Percentiles rank a stretch among this genome's conserved stretches.
These are phyloP conservation scores for Biancaea sappan DNA, from an alignment of 306 rosid species.

Conservation along the genomic window DNA sequence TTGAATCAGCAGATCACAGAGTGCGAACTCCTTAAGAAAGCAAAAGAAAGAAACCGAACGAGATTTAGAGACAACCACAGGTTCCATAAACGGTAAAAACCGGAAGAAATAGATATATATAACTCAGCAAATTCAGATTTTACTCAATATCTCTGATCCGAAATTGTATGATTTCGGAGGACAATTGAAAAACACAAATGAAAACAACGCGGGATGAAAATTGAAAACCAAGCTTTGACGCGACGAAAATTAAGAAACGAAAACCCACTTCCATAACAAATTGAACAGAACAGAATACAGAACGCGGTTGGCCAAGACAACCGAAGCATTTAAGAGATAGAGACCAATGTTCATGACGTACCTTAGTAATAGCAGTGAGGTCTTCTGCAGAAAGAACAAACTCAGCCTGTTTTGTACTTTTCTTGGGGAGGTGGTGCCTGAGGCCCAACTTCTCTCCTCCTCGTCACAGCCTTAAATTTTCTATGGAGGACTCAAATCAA, in stretches of 20 bases:
- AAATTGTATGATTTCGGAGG: neutral
- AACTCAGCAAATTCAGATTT: conserved; percentile 5
- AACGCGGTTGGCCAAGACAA: conserved; percentile 29
- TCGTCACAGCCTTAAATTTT: conserved; percentile 30
- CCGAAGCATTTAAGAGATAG: conserved; percentile 12
- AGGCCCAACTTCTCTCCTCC: conserved; percentile 21
- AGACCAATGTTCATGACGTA: conserved; percentile 32
- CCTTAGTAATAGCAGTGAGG: conserved; percentile 32
- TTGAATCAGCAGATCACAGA: conserved; percentile 21
- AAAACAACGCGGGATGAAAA: neutral
- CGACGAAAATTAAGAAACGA: neutral
- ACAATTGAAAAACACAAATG: neutral
- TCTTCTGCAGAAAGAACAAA: conserved; percentile 26
- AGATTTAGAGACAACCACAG: conserved; percentile 31
- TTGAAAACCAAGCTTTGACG: neutral
- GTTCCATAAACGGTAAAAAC: conserved; percentile 36
- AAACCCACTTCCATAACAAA: conserved; percentile 21
- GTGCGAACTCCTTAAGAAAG: conserved; percentile 9
- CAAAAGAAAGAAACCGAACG: conserved; percentile 19
- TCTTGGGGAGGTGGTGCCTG: conserved; percentile 23
- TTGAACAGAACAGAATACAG: conserved; percentile 28
- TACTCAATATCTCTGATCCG: neutral
- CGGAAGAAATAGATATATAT: neutral
- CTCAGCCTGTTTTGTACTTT: neutral
- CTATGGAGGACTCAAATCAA: conserved; percentile 32